Conservation (phyloP, 2,329 filamentous ascomycete species). For the Pseudogymnoascus sp. region DNA sequence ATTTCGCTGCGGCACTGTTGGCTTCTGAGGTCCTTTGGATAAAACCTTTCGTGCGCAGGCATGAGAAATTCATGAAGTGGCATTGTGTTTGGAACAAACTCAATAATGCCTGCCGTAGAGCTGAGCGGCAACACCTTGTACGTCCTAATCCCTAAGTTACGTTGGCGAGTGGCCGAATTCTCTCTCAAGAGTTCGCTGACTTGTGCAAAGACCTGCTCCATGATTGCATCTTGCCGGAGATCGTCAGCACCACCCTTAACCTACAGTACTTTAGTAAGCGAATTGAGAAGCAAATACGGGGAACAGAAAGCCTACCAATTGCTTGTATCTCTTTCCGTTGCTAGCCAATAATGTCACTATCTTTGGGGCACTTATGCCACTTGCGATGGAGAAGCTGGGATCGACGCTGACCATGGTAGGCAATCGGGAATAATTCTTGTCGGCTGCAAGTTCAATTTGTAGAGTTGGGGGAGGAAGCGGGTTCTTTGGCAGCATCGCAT, state of each 20-base stretch:
- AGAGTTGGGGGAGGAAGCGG: conserved; percentile 83
- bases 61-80: conserved; percentile 87
- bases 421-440: conserved; percentile 66
- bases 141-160: conserved; percentile 82
- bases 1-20: conserved; percentile 74
- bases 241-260: conserved; percentile 96
- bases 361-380: conserved; percentile 86
- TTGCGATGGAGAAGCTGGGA: conserved; percentile 72
- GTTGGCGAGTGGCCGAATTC: conserved; percentile 78
- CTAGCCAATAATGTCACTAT: conserved; percentile 75
- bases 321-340: conserved; percentile 73
- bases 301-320: conserved; percentile 49
- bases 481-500: conserved; percentile 53
- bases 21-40: conserved; percentile 73
- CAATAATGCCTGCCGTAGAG: conserved; percentile 79
- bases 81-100: conserved; percentile 91
- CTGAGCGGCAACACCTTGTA: conserved; percentile 95
- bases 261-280: conserved; percentile 28
- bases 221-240: conserved; percentile 91
- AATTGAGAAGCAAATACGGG: conserved; percentile 11
- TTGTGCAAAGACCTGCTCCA: conserved; percentile 98
- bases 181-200: conserved; percentile 83
- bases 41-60: conserved; percentile 80
- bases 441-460: conserved; percentile 65
- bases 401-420: conserved; percentile 68